Base-by-base conservation (phyloP, 345 rosid species). In the Gossypium raimondii region DNA sequence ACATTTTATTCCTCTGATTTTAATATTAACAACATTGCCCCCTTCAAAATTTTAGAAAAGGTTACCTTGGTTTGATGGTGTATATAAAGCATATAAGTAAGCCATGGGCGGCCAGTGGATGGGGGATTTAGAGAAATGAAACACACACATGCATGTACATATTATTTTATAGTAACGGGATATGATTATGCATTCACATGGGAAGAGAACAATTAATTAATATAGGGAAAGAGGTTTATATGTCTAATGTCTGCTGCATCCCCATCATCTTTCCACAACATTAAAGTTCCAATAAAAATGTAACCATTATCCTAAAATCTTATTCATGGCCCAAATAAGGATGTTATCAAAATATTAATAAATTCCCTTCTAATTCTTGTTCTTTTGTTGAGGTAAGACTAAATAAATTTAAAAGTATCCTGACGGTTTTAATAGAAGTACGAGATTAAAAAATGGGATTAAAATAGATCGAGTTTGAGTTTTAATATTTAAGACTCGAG, bases 121-220 rank as follows among this genome's bases (percentile, higher is more conserved):
- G 10, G 8, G 43, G 3, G 22, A 1, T 47, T 34, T 62, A 3
- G 0, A 48, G 2, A 48, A 67, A 11, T 44, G 55, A 4, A 51
- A 14, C 5, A 3, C 56, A 14, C 5, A 3, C 56, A 51, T 51
- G 56, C 7, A 68, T 68, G 53, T 3, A 22, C 13, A 18, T 12
- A 5, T 22, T 13, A n/a, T 53, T 16, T 16, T 20, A 5, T 4
- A 10, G 27, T 11, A 47, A 3, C 4, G 67, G 60, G 18, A 65
- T 24, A 29, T 67, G 29, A 78, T 67, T 27, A 67, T 3, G 9
- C 22, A 17, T n/a, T 41, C 74, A 53, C 75, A 69, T 78, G 78
- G 44, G 44, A 24, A 43, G 64, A 50, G 3, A 44, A 74, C 62
- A 24, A 74, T 78, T 16, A 12, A 12, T 51, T 51, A 17, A 44